Conservation (phyloP, 2,329 filamentous ascomycete genomes). For the Epichloe scottii region DNA sequence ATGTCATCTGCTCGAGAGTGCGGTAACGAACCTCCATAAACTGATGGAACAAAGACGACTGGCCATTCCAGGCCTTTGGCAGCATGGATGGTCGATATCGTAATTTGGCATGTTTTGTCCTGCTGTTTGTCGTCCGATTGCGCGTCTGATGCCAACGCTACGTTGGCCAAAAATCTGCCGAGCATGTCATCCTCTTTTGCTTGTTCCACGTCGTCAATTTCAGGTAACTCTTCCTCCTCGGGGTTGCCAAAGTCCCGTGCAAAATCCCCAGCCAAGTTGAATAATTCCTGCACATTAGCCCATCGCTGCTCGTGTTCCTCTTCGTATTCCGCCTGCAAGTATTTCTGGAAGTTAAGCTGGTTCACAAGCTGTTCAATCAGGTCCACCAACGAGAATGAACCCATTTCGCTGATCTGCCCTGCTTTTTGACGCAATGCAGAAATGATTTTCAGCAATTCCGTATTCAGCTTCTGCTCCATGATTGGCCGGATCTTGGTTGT, state of each 20-base stretch:
- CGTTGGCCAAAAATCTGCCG: slow-evolving; percentile 75
- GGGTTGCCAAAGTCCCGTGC: slow-evolving; percentile 27
- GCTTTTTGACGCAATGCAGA: slow-evolving; percentile 18
- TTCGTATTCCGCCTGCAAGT: slow-evolving; percentile 56
- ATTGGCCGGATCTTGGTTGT: slow-evolving; percentile 36
- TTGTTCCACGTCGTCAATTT: slow-evolving; percentile 61
- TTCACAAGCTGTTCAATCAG: slow-evolving; percentile 42
- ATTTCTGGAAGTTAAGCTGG: slow-evolving; percentile 61
- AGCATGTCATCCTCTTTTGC: slow-evolving; percentile 50
- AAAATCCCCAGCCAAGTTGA: slow-evolving; percentile 67
- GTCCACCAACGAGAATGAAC: slow-evolving; percentile 28
- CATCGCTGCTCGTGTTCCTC: slow-evolving; percentile 69
- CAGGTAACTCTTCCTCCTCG: slow-evolving; percentile 46
- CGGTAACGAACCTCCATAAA: slow-evolving; percentile 82
- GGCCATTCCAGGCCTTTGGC: slow-evolving; percentile 97
- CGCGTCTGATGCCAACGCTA: slow-evolving; percentile 71
- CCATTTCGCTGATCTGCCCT: slow-evolving; percentile 15
- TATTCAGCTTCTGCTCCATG: slow-evolving; percentile 40
- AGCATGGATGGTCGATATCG: slow-evolving; percentile 91
- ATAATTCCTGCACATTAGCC: slow-evolving; percentile 83
- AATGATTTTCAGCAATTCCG: slow-evolving; percentile 34
- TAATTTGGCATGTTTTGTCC: slow-evolving; percentile 53
- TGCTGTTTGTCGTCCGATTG: slow-evolving; percentile 49
- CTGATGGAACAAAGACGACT: slow-evolving; percentile 80
- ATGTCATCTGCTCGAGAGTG: slow-evolving; percentile 75